Base-by-base conservation (phyloP, 768 basidiomycete genomes). In the Hygrocybe punicea region DNA sequence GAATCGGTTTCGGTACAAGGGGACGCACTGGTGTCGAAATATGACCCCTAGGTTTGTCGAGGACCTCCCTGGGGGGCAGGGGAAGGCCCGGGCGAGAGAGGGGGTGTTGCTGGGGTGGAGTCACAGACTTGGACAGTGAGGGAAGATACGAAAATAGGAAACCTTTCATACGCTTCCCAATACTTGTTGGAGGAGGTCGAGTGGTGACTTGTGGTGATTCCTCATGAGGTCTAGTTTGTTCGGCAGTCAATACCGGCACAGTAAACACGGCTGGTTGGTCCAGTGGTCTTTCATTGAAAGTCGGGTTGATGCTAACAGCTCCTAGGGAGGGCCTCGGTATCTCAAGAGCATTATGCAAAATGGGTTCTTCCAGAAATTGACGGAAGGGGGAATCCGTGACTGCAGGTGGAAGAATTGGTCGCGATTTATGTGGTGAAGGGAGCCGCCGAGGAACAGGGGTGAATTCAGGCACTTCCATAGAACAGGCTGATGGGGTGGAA, bases 121-220 rank as follows among this genome's bases (percentile, higher is more conserved):
- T 55, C 0, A 69, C 62, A 8, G 73, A 67, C 63, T 77, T 79
- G 44, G 80, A 75, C 9, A 81, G 65, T 0, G 73, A 73, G 17
- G 84, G 84, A 23, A 85, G 76, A 65, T 85, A 87, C 7, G 84
- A 86, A 64, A 79, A 83, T 44, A 86, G 62, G 63, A 84, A 76
- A 10, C 82, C 81, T 59, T 78, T 83, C 59, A 85, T 72, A 37
- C 80, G 80, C 29, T 71, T 78, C n/a, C 80, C 75, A 37, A 84
- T 65, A 57, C 40, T 47, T 14, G 24, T 58, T 40, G 23, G 44
- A 19, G 6, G 19, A 49, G 10, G 49, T 42, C 37, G 51, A 37
- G 8, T 14, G 23, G 9, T 25, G 6, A 21, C 46, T 47, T 13
- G 4, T 4, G n/a, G 21, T 35, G 6, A 16, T 13, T 59, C 51